Percentiles rank a stretch among this genome's conserved stretches.
Evolutionary conservation across 345 rosid species (phyloP).

Genomic region (Erodium maritimum): DNA sequence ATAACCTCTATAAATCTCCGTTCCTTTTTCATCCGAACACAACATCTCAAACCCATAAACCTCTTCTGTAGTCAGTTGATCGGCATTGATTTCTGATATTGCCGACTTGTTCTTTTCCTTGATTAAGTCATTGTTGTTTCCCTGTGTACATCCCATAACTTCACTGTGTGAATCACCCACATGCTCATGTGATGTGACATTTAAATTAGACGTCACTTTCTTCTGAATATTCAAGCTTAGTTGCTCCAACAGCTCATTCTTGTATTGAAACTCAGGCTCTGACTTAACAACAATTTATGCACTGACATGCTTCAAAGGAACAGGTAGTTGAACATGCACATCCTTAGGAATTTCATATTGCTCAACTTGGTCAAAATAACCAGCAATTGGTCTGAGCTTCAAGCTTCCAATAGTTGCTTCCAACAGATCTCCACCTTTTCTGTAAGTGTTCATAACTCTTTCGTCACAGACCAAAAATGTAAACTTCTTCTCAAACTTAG

Average conservation of each 20-base stretch:
- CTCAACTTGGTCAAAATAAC: too few species aligned
- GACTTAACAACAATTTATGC: too few species aligned
- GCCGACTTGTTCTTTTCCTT: neutral
- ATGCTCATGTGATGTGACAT: constrained; percentile 56
- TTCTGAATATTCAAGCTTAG: constrained; percentile 29
- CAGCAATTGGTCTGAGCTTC: too few species aligned
- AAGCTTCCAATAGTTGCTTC: too few species aligned
- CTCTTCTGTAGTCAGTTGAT: neutral
- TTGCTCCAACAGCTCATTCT: constrained; percentile 37
- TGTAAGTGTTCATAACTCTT: neutral
- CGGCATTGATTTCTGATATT: neutral
- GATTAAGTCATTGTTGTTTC: neutral
- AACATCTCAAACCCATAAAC: too few species aligned
- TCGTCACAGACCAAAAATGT: neutral
- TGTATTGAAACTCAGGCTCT: constrained; percentile 13
- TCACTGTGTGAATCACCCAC: constrained; percentile 17
- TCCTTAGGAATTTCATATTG: too few species aligned
- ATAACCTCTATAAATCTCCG: constrained; percentile 96
- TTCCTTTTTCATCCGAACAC: too few species aligned
- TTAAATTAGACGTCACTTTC: constrained; percentile 68
- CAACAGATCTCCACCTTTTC: neutral
- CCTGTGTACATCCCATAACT: constrained; percentile 18
- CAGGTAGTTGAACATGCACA: too few species aligned
- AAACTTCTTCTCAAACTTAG: neutral
- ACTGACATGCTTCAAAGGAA: too few species aligned